A percentile compares a stretch with the other conserved stretches of the same genome.
Evolutionary conservation across 1,139 yeast species (phyloP).

Genomic region (Taiozyma onychis): DNA sequence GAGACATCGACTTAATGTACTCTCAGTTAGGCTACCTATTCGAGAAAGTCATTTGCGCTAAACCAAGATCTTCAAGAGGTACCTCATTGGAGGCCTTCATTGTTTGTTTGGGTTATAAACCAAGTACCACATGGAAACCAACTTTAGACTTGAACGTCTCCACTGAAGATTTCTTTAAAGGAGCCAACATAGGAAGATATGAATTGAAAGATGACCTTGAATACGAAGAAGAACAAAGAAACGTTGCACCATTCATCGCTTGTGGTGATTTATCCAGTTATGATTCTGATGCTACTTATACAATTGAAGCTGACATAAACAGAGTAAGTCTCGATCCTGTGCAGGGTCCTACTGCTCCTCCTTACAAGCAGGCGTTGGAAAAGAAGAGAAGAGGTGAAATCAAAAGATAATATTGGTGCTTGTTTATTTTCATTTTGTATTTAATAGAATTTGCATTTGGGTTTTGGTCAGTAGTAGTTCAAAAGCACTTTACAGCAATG

Average conservation of each 20-base stretch:
- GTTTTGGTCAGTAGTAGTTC: neutral
- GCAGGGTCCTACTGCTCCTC: constrained; percentile 94
- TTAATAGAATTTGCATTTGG: neutral
- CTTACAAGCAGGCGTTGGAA: constrained; percentile 86
- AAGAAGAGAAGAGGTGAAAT: constrained; percentile 69
- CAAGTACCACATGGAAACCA: constrained; percentile 81
- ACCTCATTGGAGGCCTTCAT: constrained; percentile 90
- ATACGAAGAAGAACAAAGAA: constrained; percentile 53
- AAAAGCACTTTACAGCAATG: too few relatives aligned
- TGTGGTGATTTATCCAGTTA: constrained; percentile 86
- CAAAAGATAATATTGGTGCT: constrained; percentile 12
- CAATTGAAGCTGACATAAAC: constrained; percentile 39
- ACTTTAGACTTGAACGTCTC: constrained; percentile 49
- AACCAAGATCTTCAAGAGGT: constrained; percentile 92
- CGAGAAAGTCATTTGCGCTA: constrained; percentile 86
- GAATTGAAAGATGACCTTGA: constrained; percentile 33
- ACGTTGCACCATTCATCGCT: constrained; percentile 82
- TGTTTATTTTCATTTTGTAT: neutral
- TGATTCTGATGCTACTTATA: constrained; percentile 94
- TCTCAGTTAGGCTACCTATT: constrained; percentile 82
- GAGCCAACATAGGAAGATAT: constrained; percentile 52
- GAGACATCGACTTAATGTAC: constrained; percentile 89
- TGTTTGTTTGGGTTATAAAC: constrained; percentile 83
- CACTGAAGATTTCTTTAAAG: constrained; percentile 78
- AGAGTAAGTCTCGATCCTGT: constrained; percentile 72